Base-by-base conservation (phyloP, 331 rosid species). In the Malus hybrid region DNA sequence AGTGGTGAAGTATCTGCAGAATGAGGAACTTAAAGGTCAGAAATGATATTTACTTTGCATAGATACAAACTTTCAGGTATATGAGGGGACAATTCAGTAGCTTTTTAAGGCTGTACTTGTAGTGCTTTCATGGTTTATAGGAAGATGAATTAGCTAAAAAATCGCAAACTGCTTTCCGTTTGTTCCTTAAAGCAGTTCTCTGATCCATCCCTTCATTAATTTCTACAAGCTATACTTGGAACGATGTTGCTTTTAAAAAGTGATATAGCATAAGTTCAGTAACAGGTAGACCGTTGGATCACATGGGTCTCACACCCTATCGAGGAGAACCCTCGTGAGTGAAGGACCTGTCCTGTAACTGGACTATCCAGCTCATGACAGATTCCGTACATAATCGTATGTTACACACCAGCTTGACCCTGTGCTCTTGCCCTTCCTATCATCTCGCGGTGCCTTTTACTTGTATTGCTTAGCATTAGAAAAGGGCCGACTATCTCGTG, bases 1-100 rank as follows among this genome's bases (percentile, higher is more conserved):
- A 70, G 97, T 86, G 74, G 4, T 75, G n/a, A 94, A 92, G 84
- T 94, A 94, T 83, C 81, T 82, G 77, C 91, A 94, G 88, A 94
- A 92, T 73, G 92, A 94, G 79, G 80, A 92, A 27, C 82, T 76
- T 42, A 84, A 80, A 57, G 88, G 84, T 59, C 73, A 74, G 76
- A 88, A 92, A 81, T 94, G 88, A 86, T 73, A 64, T 75, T 65
- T 76, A 64, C 24, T 76, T 65, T 52, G 81, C 6, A 36, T 75
- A 61, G 50, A 59, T 54, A 61, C 29, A 65, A 69, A 67, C 57
- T 69, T 61, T 31, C 66, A 65, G 78, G 76, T 71, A 14, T 16
- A 39, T 39, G 46, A 39, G 46, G 46, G 4, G 74, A 65, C 44
- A 69, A 57, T 73, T 62, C 46, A 2, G 50, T 74, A 74, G 73